Conservation (phyloP, 805 yeast genomes). For the Wickerhamomyces silvicola region DNA sequence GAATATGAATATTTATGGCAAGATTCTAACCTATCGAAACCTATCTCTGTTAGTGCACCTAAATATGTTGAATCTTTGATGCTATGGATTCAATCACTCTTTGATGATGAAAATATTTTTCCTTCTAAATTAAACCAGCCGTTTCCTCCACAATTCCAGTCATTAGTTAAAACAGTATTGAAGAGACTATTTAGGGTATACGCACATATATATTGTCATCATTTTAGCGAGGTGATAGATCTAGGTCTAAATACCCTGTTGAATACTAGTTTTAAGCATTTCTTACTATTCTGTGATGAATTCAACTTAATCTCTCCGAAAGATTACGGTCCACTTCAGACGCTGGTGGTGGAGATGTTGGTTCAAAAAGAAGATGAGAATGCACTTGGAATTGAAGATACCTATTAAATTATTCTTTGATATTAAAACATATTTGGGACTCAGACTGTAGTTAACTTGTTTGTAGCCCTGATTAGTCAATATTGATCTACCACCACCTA, state of each 20-base stretch:
- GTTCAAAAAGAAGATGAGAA: slow-evolving; percentile 7
- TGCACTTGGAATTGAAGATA: too few species aligned
- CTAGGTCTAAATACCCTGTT: slow-evolving; percentile 87
- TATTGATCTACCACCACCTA: too few species aligned
- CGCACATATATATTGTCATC: slow-evolving; percentile 97
- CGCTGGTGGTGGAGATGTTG: slow-evolving; percentile 51
- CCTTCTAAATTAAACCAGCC: slow-evolving; percentile 91
- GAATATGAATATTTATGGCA: slow-evolving; percentile 98
- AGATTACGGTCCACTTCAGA: slow-evolving; percentile 90
- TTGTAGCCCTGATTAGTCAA: too few species aligned
- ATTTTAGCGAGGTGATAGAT: slow-evolving; percentile 90
- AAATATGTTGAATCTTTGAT: slow-evolving; percentile 89
- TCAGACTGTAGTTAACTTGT: too few species aligned
- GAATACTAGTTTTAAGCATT: slow-evolving; percentile 92
- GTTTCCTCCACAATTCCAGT: slow-evolving; percentile 78
- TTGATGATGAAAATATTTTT: slow-evolving; percentile 85
- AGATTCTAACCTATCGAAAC: slow-evolving; percentile 61
- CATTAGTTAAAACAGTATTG: slow-evolving; percentile 77
- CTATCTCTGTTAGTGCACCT: slow-evolving; percentile 88
- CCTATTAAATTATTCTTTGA: too few species aligned
- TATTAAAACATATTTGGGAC: too few species aligned
- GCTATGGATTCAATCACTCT: slow-evolving; percentile 91
- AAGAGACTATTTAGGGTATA: slow-evolving; percentile 89
- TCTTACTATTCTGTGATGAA: slow-evolving; percentile 79
- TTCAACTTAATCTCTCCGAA: slow-evolving; percentile 68